Evolutionary conservation across 1,139 yeast species (phyloP).

Genomic region (Debaryomycetaceae sp.): DNA sequence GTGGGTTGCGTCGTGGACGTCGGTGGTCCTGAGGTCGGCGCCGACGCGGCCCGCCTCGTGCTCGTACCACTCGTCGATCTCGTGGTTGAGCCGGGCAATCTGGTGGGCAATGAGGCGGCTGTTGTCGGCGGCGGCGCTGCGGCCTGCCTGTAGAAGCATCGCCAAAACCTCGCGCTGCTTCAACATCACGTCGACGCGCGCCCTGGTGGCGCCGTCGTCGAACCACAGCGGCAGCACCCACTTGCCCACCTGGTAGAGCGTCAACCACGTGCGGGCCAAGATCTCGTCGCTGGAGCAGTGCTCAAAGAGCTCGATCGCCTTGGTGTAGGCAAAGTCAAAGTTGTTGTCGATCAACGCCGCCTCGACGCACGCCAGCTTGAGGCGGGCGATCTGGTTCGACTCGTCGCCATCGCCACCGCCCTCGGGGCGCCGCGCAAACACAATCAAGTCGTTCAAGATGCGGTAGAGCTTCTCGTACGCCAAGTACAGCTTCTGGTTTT

Average conservation of each 20-base stretch:
- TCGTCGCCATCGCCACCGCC: constrained; percentile 1
- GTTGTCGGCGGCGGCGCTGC: constrained; percentile 12
- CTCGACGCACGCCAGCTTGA: constrained; percentile 53
- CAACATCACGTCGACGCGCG: constrained; percentile 19
- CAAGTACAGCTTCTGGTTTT: constrained; percentile 51
- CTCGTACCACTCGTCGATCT: constrained; percentile 21
- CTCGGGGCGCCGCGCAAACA: constrained; percentile 3
- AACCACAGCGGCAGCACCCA: constrained; percentile 49
- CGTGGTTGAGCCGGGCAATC: constrained; percentile 29
- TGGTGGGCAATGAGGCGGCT: constrained; percentile 26
- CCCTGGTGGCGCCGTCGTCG: constrained; percentile 13
- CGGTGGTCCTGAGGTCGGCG: not conserved
- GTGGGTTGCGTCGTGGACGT: constrained; percentile 28
- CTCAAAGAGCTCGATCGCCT: constrained; percentile 27
- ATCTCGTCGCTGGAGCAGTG: constrained; percentile 12
- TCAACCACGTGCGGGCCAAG: constrained; percentile 46
- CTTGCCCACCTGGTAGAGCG: constrained; percentile 61
- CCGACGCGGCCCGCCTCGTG: constrained; percentile 6
- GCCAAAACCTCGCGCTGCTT: constrained; percentile 50
- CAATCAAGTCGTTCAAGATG: constrained; percentile 34
- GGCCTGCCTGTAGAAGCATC: constrained; percentile 31
- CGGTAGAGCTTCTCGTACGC: constrained; percentile 41
- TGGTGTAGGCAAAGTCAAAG: constrained; percentile 47
- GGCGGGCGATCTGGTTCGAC: constrained; percentile 17
- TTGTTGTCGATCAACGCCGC: constrained; percentile 52